A percentile compares a stretch with the other conserved stretches of the same genome.
phyloP scores from a whole-genome alignment of 768 basidiomycete genomes.

The Xanthoconium purpureum region DNA sequence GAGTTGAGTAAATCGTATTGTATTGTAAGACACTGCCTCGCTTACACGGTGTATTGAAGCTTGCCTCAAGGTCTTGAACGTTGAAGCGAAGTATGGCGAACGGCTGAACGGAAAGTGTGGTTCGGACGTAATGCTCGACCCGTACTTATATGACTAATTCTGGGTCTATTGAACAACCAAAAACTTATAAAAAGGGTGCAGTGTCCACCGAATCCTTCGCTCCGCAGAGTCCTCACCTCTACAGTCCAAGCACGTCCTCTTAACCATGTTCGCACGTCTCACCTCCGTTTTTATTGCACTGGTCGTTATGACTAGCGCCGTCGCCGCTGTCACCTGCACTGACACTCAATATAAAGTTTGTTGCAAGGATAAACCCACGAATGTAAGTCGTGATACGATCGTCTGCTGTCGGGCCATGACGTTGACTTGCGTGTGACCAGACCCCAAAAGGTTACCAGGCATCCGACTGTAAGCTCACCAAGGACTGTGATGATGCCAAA shows the following conservation, averaged over 20 bases:
- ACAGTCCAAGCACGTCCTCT: not conserved
- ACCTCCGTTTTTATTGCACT: not conserved
- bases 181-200: not conserved
- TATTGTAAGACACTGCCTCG: no score
- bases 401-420: no score
- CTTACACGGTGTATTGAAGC: no score
- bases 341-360: not conserved
- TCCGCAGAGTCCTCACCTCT: not conserved
- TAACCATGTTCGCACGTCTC: conserved; percentile 2
- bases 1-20: no score
- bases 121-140: no score
- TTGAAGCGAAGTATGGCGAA: no score
- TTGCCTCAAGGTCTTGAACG: no score
- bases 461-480: not conserved
- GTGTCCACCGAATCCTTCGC: no score
- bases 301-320: not conserved
- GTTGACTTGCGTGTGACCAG: not conserved
- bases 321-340: not conserved
- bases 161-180: not conserved
- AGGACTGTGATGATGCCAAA: not conserved
- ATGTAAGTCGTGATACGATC: not conserved
- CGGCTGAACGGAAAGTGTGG: no score
- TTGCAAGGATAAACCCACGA: not conserved
- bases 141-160: conserved; percentile 6
- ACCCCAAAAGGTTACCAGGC: not conserved